Evolutionary conservation across 108 stramenopile species (phyloP), one percentile per base, ranked within the genome.

Genomic region (Conticribra guillardii): DNA sequence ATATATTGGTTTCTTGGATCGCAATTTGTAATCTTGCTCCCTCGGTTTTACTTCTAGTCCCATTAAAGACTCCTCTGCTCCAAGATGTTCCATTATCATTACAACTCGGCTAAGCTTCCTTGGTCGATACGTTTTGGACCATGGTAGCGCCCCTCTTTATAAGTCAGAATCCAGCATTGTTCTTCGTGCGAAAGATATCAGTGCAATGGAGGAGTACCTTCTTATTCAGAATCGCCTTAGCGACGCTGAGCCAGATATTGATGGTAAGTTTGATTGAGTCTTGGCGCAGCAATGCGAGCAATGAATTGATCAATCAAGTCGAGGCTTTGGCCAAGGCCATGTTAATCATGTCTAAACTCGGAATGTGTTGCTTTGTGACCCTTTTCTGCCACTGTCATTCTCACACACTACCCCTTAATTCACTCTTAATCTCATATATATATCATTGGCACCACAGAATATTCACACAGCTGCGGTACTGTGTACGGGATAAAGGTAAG

Each of bases 151-250:
- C 24, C 51, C 57, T 41, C 33, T 82, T 7, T 76, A 82, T 44
- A 65, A 60, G 53, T 73, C 81, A 28, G 81, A 82, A 28, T 41
- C 64, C n/a, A 67, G 58, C 23, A 30, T 82, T 7, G 71, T 78
- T 14, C 44, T 82, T 18, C 44, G 67, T 30, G 81, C 81, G 14
- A 73, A 53, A 52, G 81, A 82, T 73, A 73, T 78, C 16, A 68
- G 81, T 31, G 57, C 58, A 8, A 71, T 69, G 60, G 76, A 82
- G 16, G 53, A 70, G 50, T 81, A 57, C 62, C 16, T 70, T 18
- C 34, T 29, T 0, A 73, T 73, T 47, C 60, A 73, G 53, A 46
- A 37, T 32, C 17, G 60, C 9, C 54, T 73, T 21, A 46, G 54
- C 26, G 45, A 45, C 24, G 18, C 34, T 17, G 71, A 73, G 7